Percentiles rank a stretch among this genome's conserved stretches.
Conservation (phyloP, 2,329 filamentous ascomycete species). For the Penicillium concentricum region DNA sequence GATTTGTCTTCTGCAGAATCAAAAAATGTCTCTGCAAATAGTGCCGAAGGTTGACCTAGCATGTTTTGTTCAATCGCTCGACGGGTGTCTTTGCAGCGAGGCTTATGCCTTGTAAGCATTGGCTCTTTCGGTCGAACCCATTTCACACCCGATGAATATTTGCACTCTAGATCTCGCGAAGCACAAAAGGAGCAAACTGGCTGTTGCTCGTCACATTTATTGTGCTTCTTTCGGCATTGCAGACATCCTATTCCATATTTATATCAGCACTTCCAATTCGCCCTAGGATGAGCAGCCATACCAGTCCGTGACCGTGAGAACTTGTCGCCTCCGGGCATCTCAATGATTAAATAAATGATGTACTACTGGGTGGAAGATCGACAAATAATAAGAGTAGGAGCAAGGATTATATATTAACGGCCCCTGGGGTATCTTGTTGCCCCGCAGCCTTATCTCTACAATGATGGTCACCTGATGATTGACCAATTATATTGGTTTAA, state of each 20-base stretch:
- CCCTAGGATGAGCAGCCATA: background rate
- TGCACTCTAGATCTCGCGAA: constrained; percentile 10
- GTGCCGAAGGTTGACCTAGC: constrained; percentile 1
- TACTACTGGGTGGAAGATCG: background rate
- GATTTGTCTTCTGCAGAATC: constrained; percentile 17
- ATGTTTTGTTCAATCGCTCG: background rate
- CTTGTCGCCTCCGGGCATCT: constrained; percentile 17
- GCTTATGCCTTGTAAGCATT: constrained; percentile 13
- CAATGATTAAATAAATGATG: background rate
- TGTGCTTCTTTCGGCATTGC: constrained; percentile 21
- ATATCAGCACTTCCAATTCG: background rate
- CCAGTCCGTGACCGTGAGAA: constrained; percentile 22
- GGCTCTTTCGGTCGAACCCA: constrained; percentile 19
- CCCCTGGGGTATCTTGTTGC: background rate
- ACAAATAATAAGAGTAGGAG: background rate
- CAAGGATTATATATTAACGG: background rate
- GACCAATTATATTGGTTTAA: background rate
- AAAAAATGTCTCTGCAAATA: constrained; percentile 10
- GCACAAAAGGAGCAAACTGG: constrained; percentile 19
- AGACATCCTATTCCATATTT: constrained; percentile 16
- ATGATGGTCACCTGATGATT: constrained; percentile 18
- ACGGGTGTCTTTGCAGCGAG: constrained; percentile 10
- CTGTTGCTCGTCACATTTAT: constrained; percentile 23
- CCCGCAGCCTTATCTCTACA: constrained; percentile 13
- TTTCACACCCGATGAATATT: constrained; percentile 19